Percentiles rank a stretch among this genome's conserved stretches.
phyloP scores from a whole-genome alignment of 2,329 filamentous ascomycete genomes.

The Scopulariopsis brevicaulis region DNA sequence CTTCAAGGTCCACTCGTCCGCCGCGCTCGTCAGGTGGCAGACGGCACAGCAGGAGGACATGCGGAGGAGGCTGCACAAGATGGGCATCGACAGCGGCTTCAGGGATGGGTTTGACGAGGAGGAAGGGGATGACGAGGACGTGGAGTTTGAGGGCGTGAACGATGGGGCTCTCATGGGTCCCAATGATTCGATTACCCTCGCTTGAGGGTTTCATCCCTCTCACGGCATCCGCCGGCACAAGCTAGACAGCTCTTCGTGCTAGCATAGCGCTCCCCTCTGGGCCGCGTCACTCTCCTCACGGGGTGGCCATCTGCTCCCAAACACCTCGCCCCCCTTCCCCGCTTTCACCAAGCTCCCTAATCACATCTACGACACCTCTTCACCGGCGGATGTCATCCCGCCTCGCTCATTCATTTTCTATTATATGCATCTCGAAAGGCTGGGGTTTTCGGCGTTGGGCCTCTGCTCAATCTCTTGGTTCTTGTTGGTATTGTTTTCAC shows the following conservation, averaged over 20 bases:
- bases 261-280: too few species aligned
- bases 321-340: not conserved
- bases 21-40: slow-evolving; percentile 87
- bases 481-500: not conserved
- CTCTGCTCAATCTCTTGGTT: not conserved
- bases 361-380: not conserved
- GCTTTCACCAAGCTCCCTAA: not conserved
- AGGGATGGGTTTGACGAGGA: slow-evolving; percentile 56
- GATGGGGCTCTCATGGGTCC: not conserved
- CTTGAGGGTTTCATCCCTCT: not conserved
- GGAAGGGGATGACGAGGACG: slow-evolving; percentile 48
- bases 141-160: slow-evolving; percentile 1
- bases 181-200: not conserved
- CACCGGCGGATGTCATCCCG: not conserved
- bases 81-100: slow-evolving; percentile 71
- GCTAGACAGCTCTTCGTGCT: too few species aligned
- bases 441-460: not conserved
- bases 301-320: not conserved
- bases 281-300: too few species aligned
- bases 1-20: slow-evolving; percentile 87
- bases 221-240: not conserved
- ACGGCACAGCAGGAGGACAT: slow-evolving; percentile 69
- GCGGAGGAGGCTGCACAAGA: slow-evolving; percentile 60
- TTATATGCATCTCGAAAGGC: not conserved
- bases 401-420: not conserved